A percentile compares a stretch with the other conserved stretches of the same genome.
Conservation (phyloP, 2,329 filamentous ascomycete genomes). For the Botryotinia narcissicola region DNA sequence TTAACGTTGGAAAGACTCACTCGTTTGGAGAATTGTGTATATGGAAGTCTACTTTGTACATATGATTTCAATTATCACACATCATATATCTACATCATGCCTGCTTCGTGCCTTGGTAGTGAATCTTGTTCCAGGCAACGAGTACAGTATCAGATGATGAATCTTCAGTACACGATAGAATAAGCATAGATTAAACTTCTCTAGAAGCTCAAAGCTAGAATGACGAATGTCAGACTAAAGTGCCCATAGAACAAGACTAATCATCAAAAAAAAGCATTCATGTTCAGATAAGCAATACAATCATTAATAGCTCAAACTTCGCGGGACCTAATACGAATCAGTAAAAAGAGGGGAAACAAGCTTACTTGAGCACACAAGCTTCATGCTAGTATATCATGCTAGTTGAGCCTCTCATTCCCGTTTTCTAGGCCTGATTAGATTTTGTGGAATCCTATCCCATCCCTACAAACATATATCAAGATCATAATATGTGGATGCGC, state of each 20-base stretch:
- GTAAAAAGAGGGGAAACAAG: neutral
- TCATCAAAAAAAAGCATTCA: neutral
- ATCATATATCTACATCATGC: neutral
- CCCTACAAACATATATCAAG: too few relatives aligned
- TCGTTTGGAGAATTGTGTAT: neutral
- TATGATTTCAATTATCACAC: neutral
- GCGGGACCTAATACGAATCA: neutral
- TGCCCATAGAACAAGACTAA: neutral
- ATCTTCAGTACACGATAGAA: neutral
- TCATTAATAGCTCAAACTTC: neutral
- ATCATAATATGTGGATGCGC: neutral
- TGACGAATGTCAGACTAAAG: neutral
- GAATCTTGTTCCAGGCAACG: neutral
- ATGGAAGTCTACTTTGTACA: neutral
- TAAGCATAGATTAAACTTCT: neutral
- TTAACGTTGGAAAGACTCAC: neutral
- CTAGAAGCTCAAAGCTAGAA: neutral
- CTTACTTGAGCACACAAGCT: neutral
- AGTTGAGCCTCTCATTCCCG: neutral
- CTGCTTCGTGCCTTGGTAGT: neutral
- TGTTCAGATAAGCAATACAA: neutral
- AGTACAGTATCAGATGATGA: neutral
- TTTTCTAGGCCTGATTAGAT: neutral
- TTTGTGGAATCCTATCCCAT: neutral
- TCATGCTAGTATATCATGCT: neutral